A percentile compares a stretch with the other conserved stretches of the same genome.
Evolutionary conservation across 805 yeast species (phyloP).

Genomic region (Barnettozyma sp.): DNA sequence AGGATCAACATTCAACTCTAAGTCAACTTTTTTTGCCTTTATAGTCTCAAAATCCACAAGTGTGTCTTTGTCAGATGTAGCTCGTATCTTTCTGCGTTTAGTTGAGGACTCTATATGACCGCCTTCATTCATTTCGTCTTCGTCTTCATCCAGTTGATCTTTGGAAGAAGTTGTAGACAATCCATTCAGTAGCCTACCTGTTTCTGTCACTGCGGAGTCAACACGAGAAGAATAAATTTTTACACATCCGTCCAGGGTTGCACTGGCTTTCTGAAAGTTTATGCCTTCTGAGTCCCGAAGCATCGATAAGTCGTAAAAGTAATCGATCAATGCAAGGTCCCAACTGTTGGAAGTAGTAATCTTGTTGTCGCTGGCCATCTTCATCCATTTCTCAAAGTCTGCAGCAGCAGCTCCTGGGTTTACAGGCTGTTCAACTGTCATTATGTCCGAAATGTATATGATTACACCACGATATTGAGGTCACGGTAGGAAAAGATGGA

Average conservation of each 20-base stretch:
- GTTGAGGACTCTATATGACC: constrained; percentile 8
- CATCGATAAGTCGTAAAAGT: constrained; percentile 76
- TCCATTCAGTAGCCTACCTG: constrained; percentile 78
- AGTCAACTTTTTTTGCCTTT: constrained; percentile 49
- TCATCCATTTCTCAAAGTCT: constrained; percentile 70
- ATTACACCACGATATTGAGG: not conserved
- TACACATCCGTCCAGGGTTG: constrained; percentile 91
- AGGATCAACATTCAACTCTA: constrained; percentile 64
- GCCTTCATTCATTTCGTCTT: constrained; percentile 19
- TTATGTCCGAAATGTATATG: not conserved
- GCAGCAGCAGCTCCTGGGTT: constrained; percentile 8
- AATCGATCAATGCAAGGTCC: constrained; percentile 87
- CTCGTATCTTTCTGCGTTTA: constrained; percentile 14
- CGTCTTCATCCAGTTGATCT: constrained; percentile 20
- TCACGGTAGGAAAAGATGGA: too few species aligned
- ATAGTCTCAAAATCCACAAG: constrained; percentile 45
- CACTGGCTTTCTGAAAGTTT: constrained; percentile 85
- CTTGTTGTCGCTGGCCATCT: constrained; percentile 75
- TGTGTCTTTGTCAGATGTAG: constrained; percentile 35
- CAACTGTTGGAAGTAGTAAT: constrained; percentile 82
- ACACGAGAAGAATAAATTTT: constrained; percentile 87
- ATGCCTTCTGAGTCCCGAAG: constrained; percentile 68
- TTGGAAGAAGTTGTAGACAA: constrained; percentile 52
- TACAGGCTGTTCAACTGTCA: constrained; percentile 8
- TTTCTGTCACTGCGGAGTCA: constrained; percentile 86